Evolutionary conservation across 2,329 filamentous ascomycete genomes (phyloP), one percentile per base, ranked within the genome.

Genomic region (Verticillium zaregamsianum): DNA sequence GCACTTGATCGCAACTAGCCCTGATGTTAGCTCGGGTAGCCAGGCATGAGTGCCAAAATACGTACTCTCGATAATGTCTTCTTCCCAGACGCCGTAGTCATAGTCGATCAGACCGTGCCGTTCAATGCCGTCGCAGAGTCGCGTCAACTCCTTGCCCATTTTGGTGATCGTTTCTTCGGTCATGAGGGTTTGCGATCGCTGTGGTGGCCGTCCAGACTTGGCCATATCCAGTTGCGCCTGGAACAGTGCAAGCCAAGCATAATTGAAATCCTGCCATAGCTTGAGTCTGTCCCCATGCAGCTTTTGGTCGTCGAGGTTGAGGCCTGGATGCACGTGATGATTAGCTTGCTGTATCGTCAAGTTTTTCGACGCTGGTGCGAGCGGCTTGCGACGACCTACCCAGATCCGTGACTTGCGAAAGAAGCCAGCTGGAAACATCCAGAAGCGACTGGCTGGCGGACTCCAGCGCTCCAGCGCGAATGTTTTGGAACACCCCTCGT

Each of bases 91-190:
- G 9, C 95, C 95, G 79, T 97, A 96, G 71, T 98, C 90, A 73
- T 98, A 99, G 77, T 99, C 95, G 12, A 99, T 92, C 57, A 99
- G 79, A n/a, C 95, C 95, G 72, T 96, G 89, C 67, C 90, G 89
- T 75, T 98, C 94, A 65, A 98, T 85, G 58, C 86, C 86, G 72
- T 98, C 93, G 72, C 93, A 96, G 58, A 97, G 81, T 58, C 88
- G 85, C 61, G 96, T 84, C 33, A 99, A 77, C 69, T 96, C 90
- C 60, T 90, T 89, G 14, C 91, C 92, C 85, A 98, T 89, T 67
- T 87, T 88, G 69, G 91, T 87, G 57, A 98, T 81, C 28, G 81
- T 84, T 3, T 90, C 88, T 66, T 85, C 81, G 35, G 85, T 84
- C 68, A 98, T 83, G 14, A 95, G 74, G 59, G 79, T 87, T 65